Evolutionary conservation across 2,329 filamentous ascomycete genomes (phyloP), one percentile per base, ranked within the genome.

Genomic region (Colletotrichum salicis): DNA sequence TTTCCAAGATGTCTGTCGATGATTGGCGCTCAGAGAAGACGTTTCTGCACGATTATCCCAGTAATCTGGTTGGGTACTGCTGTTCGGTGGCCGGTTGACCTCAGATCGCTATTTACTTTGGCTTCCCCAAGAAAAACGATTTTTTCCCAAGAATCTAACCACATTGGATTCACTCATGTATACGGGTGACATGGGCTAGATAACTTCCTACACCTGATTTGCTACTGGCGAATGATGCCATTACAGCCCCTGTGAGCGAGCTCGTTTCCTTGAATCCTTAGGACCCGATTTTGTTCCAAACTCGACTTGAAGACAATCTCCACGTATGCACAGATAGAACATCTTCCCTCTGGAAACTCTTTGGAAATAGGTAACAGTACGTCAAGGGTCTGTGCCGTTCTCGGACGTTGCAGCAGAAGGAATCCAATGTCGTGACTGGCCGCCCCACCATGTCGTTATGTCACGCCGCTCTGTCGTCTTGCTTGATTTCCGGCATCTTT

Each of bases 391-490:
- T 13, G 29, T 33, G 60, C 54, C 60, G 60, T 29, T 69, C 52
- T 59, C 54, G 54, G 60, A 41, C 5, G 52, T 35, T 29, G 15
- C 27, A 22, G 60, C 51, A 52, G 37, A 54, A 41, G 8, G 66
- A 57, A 37, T 27, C 31, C 37, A 29, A 64, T 57, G 65, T 69
- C 54, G 60, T 69, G 66, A 64, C 54, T 37, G 60, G 54, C 22
- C 7, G 66, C 52, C 66, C 66, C 66, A 41, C 66, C 58, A 64
- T 69, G 66, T 69, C 66, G 66, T 69, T 69, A 69, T 69, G 60
- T 37, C 52, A 31, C 66, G 59, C 66, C 66, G 60, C 66, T 64
- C 66, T 69, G 35, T 69, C 66, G 66, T 24, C 60, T 69, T 69
- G 13, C 19, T 52, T 22, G 15, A 33, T 31, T n/a, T 41, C 66